These are phyloP conservation scores for Platismatia glauca DNA, from an alignment of 495 filamentous ascomycete genomes.

Conservation along the genomic window DNA sequence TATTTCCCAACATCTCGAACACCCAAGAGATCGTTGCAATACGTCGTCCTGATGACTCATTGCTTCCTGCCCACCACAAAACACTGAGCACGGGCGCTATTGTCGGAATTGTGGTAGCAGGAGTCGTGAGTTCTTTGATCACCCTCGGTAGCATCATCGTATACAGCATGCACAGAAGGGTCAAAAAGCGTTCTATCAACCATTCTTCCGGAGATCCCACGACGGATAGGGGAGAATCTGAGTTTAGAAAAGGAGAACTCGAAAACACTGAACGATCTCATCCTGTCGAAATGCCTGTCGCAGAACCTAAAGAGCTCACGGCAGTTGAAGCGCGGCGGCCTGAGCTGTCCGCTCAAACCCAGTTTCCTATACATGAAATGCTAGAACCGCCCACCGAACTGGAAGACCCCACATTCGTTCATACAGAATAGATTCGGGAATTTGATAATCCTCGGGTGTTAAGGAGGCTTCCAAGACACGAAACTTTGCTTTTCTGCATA, in stretches of 20 bases:
- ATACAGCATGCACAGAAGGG: neutral
- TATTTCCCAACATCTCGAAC: slow-evolving; percentile 9
- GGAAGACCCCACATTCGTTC: neutral
- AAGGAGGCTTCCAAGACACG: too few species aligned
- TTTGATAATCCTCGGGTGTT: too few species aligned
- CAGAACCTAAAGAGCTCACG: neutral
- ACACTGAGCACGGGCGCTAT: neutral
- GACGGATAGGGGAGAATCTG: neutral
- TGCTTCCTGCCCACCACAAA: neutral
- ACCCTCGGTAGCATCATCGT: neutral
- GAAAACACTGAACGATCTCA: neutral
- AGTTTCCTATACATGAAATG: neutral
- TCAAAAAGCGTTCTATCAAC: neutral
- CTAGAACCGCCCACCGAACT: neutral
- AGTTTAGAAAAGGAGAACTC: neutral
- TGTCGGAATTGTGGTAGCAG: neutral
- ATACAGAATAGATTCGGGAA: slow-evolving; percentile 4
- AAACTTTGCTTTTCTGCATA: too few species aligned
- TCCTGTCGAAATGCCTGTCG: neutral
- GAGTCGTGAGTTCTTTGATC: neutral
- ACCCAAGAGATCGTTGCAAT: slow-evolving; percentile 6
- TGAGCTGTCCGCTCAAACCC: neutral
- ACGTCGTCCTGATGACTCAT: neutral
- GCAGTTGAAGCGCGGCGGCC: neutral
- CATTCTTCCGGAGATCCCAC: neutral